Evolutionary conservation across 768 basidiomycete genomes (phyloP), one percentile per base, ranked within the genome.

Genomic region (Serendipita sp.): DNA sequence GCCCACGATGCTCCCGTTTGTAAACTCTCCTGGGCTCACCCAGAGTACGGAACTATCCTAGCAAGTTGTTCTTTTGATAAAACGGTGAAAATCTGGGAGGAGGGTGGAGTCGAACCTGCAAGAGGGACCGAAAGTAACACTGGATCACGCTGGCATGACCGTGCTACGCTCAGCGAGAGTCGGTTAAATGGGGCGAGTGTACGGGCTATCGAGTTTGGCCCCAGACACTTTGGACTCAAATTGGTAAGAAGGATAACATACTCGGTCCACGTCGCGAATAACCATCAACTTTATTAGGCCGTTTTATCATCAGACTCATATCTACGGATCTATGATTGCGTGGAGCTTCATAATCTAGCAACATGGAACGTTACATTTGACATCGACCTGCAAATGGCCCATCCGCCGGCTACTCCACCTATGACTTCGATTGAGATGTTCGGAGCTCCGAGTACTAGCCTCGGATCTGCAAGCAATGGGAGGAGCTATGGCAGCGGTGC

Each of bases 1-100:
- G 95, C 94, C n/a, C 94, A 97, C 71, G 91, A 95, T 68, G 92
- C 92, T 16, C 83, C 94, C 0, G 79, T 96, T 41, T 82, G 90
- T 5, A 85, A 81, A 71, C 68, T 96, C 14, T 81, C 81, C 61
- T 98, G 92, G 89, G 91, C 91, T 1, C 92, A 94, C 70, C 92
- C 95, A 3, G 86, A 93, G 72, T 93, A 92, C 64, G 94, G 92
- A 3, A 81, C 83, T 1, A 81, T 96, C 61, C 76, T 98, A 62
- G 91, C 91, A 0, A 90, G 88, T 2, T 82, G 84, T 3, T 91
- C 88, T 1, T 92, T 93, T 68, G 95, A 97, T 73, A 81, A 94
- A 26, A 88, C 88, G 0, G 88, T 93, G 62, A 90, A 94, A 72
- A 81, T 99, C 16, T 97, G 92, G 92, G 90, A 94, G 70, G 60